phyloP scores from a whole-genome alignment of 2,329 filamentous ascomycete genomes.

The Anthostomella pinea region DNA sequence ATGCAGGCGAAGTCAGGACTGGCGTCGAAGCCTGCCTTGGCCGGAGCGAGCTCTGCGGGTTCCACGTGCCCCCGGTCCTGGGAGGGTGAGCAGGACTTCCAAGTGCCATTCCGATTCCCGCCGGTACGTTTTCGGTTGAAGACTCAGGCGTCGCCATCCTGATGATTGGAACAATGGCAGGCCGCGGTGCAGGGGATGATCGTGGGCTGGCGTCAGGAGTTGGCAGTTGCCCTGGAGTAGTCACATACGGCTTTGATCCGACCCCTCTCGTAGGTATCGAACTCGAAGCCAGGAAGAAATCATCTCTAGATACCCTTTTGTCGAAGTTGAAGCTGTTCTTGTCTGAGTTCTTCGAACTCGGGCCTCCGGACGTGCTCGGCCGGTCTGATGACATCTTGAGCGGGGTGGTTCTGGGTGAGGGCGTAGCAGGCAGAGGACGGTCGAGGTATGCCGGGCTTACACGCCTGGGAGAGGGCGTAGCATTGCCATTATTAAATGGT shows the following conservation, averaged over 20 bases:
- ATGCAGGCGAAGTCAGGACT: conserved; percentile 18
- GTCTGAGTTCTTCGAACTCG: conserved; percentile 28
- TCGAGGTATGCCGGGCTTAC: conserved; percentile 22
- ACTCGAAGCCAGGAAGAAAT: conserved; percentile 36
- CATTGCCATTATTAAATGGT: conserved; percentile 25
- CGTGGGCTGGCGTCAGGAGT: conserved; percentile 43
- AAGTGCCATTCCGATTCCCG: conserved; percentile 68
- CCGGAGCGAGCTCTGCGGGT: conserved; percentile 14
- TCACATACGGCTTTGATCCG: conserved; percentile 38
- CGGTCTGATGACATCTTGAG: conserved; percentile 36
- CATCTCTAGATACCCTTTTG: conserved; percentile 46
- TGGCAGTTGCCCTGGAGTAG: conserved; percentile 40
- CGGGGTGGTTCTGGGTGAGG: conserved; percentile 17
- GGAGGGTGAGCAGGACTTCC: conserved; percentile 61
- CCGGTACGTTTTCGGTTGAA: conserved; percentile 38
- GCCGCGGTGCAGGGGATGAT: conserved; percentile 28
- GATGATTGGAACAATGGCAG: conserved; percentile 31
- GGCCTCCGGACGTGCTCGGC: conserved; percentile 42
- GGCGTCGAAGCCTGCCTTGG: conserved; percentile 13
- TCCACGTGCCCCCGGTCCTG: conserved; percentile 21
- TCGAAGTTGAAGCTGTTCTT: conserved; percentile 31
- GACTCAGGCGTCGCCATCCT: conserved; percentile 44
- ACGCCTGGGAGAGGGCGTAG: conserved; percentile 20
- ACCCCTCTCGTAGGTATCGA: conserved; percentile 31
- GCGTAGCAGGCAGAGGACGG: conserved; percentile 24